A percentile compares a stretch with the other conserved stretches of the same genome.
Evolutionary conservation across 192 early-diverging fungal species (phyloP).

Genomic region (Entomortierella beljakovae): DNA sequence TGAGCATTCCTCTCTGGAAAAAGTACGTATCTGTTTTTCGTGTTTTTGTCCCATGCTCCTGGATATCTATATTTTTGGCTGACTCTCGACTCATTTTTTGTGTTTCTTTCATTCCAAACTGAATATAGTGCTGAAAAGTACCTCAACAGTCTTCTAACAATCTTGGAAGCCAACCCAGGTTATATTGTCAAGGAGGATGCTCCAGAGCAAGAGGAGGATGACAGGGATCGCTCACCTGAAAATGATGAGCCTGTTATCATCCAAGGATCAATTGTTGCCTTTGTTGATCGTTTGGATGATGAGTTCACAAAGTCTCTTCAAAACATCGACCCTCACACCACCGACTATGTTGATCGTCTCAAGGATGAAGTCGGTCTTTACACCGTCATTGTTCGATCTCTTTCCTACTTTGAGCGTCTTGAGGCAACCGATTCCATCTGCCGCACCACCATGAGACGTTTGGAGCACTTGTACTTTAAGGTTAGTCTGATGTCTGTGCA

Average conservation of each 20-base stretch:
- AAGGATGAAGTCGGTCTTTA: conserved; percentile 91
- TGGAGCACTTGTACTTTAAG: conserved; percentile 99
- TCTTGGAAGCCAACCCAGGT: conserved; percentile 81
- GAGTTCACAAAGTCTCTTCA: conserved; percentile 97
- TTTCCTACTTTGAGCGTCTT: conserved; percentile 86
- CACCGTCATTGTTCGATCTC: conserved; percentile 86
- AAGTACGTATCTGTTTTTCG: conserved; percentile 34
- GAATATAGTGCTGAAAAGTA: conserved; percentile 64
- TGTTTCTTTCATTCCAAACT: too few relatives aligned
- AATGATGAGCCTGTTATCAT: conserved; percentile 68
- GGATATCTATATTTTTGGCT: neutral
- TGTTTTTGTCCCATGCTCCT: neutral
- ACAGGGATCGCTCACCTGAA: conserved; percentile 66
- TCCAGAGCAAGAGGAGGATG: conserved; percentile 74
- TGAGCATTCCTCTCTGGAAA: conserved; percentile 88
- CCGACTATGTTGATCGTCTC: conserved; percentile 96
- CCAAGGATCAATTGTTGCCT: conserved; percentile 87
- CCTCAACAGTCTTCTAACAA: conserved; percentile 80
- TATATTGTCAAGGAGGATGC: conserved; percentile 78
- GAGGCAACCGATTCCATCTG: conserved; percentile 71
- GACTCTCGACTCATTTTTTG: too few relatives aligned
- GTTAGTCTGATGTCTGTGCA: too few relatives aligned
- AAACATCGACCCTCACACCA: conserved; percentile 96
- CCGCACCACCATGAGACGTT: conserved; percentile 83
- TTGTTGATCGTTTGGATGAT: conserved; percentile 95